Conservation (phyloP, 2,329 filamentous ascomycete genomes). For the Fusarium praegraminearum region DNA sequence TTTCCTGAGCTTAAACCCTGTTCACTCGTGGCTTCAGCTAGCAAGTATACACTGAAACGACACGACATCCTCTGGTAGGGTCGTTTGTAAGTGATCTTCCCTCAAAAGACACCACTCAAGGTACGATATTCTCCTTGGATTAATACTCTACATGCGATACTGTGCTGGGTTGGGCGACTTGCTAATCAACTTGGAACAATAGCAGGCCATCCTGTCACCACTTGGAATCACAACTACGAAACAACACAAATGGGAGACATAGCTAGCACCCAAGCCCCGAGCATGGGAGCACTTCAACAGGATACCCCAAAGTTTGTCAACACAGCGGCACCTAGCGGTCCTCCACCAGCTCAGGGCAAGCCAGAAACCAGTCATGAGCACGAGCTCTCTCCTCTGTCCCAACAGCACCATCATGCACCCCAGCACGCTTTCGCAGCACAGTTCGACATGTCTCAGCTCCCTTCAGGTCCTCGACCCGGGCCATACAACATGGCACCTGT, state of each 20-base stretch:
- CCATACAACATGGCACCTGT: conserved; percentile 63
- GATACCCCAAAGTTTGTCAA: conserved; percentile 20
- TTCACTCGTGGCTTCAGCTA: conserved; percentile 31
- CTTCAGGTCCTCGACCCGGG: conserved; percentile 41
- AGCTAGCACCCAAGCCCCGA: conserved; percentile 30
- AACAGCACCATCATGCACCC: conserved; percentile 48
- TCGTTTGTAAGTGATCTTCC: background rate
- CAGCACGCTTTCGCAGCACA: conserved; percentile 58
- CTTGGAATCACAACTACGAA: conserved; percentile 5
- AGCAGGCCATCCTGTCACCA: background rate
- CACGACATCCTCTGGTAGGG: background rate
- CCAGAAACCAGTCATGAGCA: conserved; percentile 37
- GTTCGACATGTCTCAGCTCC: conserved; percentile 55
- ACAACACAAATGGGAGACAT: conserved; percentile 44
- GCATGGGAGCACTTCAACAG: conserved; percentile 23
- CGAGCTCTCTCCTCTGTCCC: conserved; percentile 36
- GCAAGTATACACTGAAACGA: conserved; percentile 10
- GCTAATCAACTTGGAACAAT: conserved; percentile 13
- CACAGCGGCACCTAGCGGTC: conserved; percentile 10
- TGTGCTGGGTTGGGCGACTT: background rate
- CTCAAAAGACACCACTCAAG: conserved; percentile 1
- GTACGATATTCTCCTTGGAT: conserved; percentile 6
- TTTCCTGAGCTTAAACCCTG: conserved; percentile 20
- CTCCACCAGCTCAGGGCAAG: conserved; percentile 19
- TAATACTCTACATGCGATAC: background rate